These are phyloP conservation scores for Globisporangium abappressorium DNA, from an alignment of 352 stramenopile species.

Conservation along the genomic window DNA sequence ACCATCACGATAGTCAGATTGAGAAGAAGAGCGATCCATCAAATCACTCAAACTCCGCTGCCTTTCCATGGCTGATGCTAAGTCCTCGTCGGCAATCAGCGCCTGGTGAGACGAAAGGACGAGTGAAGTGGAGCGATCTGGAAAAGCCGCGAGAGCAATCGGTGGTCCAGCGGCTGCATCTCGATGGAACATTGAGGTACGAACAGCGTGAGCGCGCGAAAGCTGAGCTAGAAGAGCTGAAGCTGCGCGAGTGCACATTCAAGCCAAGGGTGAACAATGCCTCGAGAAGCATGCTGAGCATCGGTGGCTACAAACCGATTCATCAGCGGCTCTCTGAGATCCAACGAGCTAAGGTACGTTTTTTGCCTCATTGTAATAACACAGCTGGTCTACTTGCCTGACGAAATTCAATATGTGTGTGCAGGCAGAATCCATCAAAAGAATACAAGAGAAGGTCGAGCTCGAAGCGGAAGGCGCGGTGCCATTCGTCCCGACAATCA, in stretches of 20 bases:
- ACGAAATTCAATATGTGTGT: slow-evolving; percentile 2
- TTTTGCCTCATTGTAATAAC: neutral
- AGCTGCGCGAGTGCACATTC: slow-evolving; percentile 65
- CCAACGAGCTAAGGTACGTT: slow-evolving; percentile 62
- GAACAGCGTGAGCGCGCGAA: slow-evolving; percentile 52
- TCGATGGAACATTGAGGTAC: slow-evolving; percentile 55
- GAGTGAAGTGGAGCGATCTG: slow-evolving; percentile 11
- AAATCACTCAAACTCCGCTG: neutral
- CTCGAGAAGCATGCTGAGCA: slow-evolving; percentile 36
- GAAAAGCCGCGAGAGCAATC: slow-evolving; percentile 19
- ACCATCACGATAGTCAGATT: neutral
- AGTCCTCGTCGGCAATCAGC: slow-evolving; percentile 41
- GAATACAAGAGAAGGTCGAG: slow-evolving; percentile 48
- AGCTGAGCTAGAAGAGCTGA: slow-evolving; percentile 41
- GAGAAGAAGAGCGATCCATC: neutral
- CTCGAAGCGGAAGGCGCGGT: slow-evolving; percentile 26
- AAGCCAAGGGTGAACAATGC: slow-evolving; percentile 56
- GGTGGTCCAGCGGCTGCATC: slow-evolving; percentile 58
- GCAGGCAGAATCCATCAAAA: slow-evolving; percentile 41
- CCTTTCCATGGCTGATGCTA: slow-evolving; percentile 61
- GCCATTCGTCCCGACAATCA: slow-evolving; percentile 60
- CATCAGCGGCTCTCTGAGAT: slow-evolving; percentile 59
- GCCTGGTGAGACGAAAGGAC: neutral
- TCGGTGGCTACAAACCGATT: slow-evolving; percentile 62
- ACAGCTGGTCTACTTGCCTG: neutral